Evolutionary conservation across 192 early-diverging fungal genomes (phyloP).

Genomic region (Dissophora globulifera): DNA sequence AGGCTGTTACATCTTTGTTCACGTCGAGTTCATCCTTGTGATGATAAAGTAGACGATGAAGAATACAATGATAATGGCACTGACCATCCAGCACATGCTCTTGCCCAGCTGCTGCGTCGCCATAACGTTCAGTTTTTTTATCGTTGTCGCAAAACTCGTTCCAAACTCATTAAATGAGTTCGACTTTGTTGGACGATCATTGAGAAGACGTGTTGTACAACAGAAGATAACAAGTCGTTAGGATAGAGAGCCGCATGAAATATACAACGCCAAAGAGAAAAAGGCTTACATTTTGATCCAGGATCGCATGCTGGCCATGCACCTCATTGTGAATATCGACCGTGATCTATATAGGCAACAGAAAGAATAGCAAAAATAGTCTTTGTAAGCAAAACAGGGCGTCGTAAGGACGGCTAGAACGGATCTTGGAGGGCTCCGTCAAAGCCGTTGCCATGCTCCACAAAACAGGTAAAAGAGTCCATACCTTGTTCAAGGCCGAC

Average conservation of each 20-base stretch:
- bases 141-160: conserved; percentile 34
- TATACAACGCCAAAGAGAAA: not conserved
- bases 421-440: no score
- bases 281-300: conserved; percentile 43
- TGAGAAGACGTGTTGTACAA: no score
- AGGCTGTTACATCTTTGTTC: not conserved
- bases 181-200: conserved; percentile 7
- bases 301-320: conserved; percentile 46
- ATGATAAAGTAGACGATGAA: conserved; percentile 50
- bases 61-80: conserved; percentile 45
- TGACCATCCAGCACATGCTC: conserved; percentile 54
- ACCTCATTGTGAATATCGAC: conserved; percentile 53
- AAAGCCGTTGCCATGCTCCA: no score
- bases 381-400: no score
- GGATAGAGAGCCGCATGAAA: not conserved
- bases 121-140: conserved; percentile 50
- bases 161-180: conserved; percentile 39
- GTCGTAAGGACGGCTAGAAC: no score
- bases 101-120: conserved; percentile 36
- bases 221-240: no score
- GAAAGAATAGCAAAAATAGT: not conserved
- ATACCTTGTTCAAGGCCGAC: conserved; percentile 63
- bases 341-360: conserved; percentile 30
- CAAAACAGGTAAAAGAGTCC: not conserved
- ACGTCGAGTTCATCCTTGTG: conserved; percentile 34